These are phyloP conservation scores for Cryptosporidium parvum DNA, from an alignment of 169 alveolate species.

Conservation along the genomic window DNA sequence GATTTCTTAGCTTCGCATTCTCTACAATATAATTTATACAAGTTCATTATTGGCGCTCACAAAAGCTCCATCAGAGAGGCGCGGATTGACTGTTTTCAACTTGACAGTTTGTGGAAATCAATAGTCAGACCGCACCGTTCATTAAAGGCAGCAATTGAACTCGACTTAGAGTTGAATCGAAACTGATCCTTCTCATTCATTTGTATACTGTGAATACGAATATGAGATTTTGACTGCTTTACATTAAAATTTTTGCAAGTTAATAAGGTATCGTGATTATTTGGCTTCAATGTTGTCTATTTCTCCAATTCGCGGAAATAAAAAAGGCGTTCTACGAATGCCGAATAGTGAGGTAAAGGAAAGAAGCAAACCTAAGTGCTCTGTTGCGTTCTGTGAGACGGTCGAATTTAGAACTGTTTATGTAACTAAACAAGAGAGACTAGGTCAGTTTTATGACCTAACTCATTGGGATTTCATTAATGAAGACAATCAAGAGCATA, in stretches of 20 bases:
- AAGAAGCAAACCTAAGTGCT: slow-evolving; percentile 33
- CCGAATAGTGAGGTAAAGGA: background rate
- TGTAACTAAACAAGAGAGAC: slow-evolving; percentile 62
- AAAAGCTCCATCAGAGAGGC: background rate
- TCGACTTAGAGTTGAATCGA: background rate
- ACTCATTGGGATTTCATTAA: slow-evolving; percentile 13
- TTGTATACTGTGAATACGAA: background rate
- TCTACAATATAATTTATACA: no score
- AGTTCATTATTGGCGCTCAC: background rate
- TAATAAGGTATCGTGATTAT: slow-evolving; percentile 4
- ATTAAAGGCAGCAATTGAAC: background rate
- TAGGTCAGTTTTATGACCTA: slow-evolving; percentile 68
- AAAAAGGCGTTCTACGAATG: slow-evolving; percentile 55
- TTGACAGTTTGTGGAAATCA: background rate
- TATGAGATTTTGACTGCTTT: background rate
- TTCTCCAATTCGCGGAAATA: slow-evolving; percentile 6
- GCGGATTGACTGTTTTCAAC: background rate
- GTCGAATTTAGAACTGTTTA: slow-evolving; percentile 70
- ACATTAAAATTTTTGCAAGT: background rate
- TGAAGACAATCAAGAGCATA: slow-evolving; percentile 43
- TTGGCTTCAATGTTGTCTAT: slow-evolving; percentile 22
- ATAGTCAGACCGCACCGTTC: slow-evolving; percentile 13
- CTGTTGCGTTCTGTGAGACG: slow-evolving; percentile 75
- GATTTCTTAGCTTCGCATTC: background rate
- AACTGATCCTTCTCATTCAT: background rate